Conservation (phyloP, 148 eudicot genomes). For the Rheum nobile region DNA sequence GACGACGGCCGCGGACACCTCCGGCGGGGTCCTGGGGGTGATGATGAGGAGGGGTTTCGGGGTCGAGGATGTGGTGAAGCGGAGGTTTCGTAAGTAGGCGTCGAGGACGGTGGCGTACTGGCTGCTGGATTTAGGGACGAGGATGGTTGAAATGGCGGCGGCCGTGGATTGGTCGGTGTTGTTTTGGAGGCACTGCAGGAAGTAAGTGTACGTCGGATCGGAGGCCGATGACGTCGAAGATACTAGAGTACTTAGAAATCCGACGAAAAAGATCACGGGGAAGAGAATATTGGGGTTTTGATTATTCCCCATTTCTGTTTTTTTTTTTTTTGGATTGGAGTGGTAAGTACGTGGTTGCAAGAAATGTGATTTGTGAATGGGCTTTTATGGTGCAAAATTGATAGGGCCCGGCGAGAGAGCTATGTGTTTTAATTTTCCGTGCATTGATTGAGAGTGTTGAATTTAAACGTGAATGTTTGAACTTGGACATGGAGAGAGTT, state of each 20-base stretch:
- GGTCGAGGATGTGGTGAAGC: slow-evolving; percentile 1
- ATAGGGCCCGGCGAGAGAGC: neutral
- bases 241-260: neutral
- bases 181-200: neutral
- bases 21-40: neutral
- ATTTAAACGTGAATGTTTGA: neutral
- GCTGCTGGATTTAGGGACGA: neutral
- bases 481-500: neutral
- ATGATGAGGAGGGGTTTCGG: slow-evolving; percentile 5
- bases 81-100: slow-evolving; percentile 3
- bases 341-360: no score
- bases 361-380: neutral
- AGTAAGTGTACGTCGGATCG: neutral
- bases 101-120: neutral
- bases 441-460: neutral
- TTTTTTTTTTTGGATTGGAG: neutral
- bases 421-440: neutral
- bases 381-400: neutral
- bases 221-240: neutral
- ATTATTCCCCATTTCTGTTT: neutral
- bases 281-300: neutral
- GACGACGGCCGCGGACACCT: slow-evolving; percentile 2
- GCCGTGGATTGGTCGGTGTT: neutral
- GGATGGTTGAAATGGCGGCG: neutral
- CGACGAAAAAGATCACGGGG: neutral